phyloP scores from a whole-genome alignment of 148 eudicot genomes.

The Cornus florida region DNA sequence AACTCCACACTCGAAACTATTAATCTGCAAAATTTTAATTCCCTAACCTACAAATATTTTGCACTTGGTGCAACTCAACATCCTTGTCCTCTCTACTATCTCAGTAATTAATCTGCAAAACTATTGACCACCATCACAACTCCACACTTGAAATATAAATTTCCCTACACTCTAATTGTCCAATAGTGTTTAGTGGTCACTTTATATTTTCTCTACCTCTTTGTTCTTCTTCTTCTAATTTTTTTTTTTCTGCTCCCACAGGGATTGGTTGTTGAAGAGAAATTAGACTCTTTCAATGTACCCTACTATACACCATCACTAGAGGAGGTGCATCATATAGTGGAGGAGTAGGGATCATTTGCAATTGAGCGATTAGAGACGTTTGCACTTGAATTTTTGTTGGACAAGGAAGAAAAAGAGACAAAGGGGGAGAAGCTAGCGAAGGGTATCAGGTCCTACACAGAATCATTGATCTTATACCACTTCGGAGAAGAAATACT shows the following conservation, averaged over 20 bases:
- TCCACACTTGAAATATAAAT: too few species aligned
- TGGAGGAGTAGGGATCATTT: constrained; percentile 25
- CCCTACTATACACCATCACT: constrained; percentile 26
- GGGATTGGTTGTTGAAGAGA: constrained; percentile 28
- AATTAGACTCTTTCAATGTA: constrained; percentile 28
- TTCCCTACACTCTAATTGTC: too few species aligned
- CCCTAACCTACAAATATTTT: too few species aligned
- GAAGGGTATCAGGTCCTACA: constrained; percentile 11
- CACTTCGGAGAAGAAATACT: constrained; percentile 22
- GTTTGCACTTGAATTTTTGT: background rate
- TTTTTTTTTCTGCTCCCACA: background rate
- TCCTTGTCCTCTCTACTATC: too few species aligned
- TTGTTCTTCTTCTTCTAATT: too few species aligned
- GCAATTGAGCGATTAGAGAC: constrained; percentile 14
- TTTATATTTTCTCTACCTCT: too few species aligned
- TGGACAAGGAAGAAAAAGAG: background rate
- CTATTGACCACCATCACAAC: too few species aligned
- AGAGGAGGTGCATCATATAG: constrained; percentile 24
- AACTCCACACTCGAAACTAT: too few species aligned
- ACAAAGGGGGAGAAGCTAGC: constrained; percentile 2
- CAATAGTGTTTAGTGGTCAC: too few species aligned
- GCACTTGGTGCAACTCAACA: too few species aligned
- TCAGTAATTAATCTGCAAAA: too few species aligned
- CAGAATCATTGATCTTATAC: constrained; percentile 16
- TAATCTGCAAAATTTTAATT: too few species aligned